These are phyloP conservation scores for Hymenoscyphus occultus DNA, from an alignment of 2,329 filamentous ascomycete species.

Conservation along the genomic window DNA sequence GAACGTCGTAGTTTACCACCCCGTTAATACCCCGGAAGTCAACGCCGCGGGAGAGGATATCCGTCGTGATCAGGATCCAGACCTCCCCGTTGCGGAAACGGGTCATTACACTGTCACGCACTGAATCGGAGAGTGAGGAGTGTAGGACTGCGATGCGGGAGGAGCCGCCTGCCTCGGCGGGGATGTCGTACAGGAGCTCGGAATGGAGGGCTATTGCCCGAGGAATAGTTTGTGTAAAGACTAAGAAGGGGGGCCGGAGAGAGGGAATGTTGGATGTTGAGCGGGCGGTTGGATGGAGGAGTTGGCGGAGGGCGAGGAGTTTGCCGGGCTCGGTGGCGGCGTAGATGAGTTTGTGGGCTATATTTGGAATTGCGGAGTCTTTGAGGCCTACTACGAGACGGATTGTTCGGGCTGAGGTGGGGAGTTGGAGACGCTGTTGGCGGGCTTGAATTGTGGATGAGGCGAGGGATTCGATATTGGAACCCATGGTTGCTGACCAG, in stretches of 20 bases:
- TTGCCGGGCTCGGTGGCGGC: slow-evolving; percentile 93
- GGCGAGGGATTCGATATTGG: slow-evolving; percentile 79
- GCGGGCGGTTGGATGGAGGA: slow-evolving; percentile 71
- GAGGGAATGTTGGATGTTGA: slow-evolving; percentile 45
- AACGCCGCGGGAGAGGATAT: slow-evolving; percentile 85
- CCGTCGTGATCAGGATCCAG: slow-evolving; percentile 95
- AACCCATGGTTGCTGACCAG: slow-evolving; percentile 97
- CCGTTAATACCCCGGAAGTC: slow-evolving; percentile 95
- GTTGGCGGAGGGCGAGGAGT: slow-evolving; percentile 82
- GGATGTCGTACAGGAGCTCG: slow-evolving; percentile 93
- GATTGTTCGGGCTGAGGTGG: slow-evolving; percentile 54
- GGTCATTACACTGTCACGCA: slow-evolving; percentile 78
- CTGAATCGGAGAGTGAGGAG: slow-evolving; percentile 74
- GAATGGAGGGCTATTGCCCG: slow-evolving; percentile 82
- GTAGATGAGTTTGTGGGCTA: slow-evolving; percentile 85
- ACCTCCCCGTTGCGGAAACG: slow-evolving; percentile 88
- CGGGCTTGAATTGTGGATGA: slow-evolving; percentile 62
- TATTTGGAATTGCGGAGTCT: slow-evolving; percentile 90
- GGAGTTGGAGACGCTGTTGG: slow-evolving; percentile 40
- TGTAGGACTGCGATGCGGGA: slow-evolving; percentile 86
- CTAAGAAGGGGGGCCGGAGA: slow-evolving; percentile 83
- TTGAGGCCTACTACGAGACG: slow-evolving; percentile 94
- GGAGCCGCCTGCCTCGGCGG: slow-evolving; percentile 78
- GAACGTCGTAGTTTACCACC: slow-evolving; percentile 96
- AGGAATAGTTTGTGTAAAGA: slow-evolving; percentile 95